Evolutionary conservation across 202 grass and related monocot genomes (phyloP), one percentile per base, ranked within the genome.

Genomic region (Musa balbisiana): DNA sequence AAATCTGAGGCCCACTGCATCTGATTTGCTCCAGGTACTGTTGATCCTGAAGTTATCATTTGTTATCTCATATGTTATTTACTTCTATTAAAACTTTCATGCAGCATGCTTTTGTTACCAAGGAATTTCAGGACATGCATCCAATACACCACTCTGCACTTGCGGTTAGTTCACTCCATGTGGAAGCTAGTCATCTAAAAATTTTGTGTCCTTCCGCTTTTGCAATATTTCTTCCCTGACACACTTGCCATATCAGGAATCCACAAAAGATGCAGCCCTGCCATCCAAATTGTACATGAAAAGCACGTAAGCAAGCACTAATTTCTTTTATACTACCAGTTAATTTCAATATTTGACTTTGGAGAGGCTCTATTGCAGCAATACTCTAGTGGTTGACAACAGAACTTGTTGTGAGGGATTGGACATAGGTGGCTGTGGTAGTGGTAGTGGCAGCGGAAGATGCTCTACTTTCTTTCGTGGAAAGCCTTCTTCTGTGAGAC

Each of bases 61-160:
- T 58, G 16, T 62, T 15, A 62, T 17, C 6, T 21, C 14, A 19
- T 6, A 19, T 55, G 64, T 56, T 8, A 23, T 69, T 11, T 85
- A 63, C 82, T 73, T 73, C 64, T 25, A 84, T 67, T 81, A 82
- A 80, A 74, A 59, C 79, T 79, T 84, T 79, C 21, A 78, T 84
- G 67, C 80, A 97, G 93, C 93, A 97, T 80, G 86, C 91, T 53
- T 99, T 99, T 83, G 91, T 99, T 82, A 94, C 91, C 25, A 89
- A 87, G 82, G 82, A 97, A 78, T 69, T 80, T 19, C 79, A 82
- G 9, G 76, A 86, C 52, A 53, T 54, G 10, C 87, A 90, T 63
- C 68, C 75, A 76, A 76, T 80, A 64, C 86, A 84, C 81, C 81
- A 21, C 11, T 25, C 72, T 73, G 29, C 58, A 76, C 72, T 76